These are phyloP conservation scores for Plenodomus lindquistii DNA, from an alignment of 2,329 filamentous ascomycete genomes.

Conservation along the genomic window DNA sequence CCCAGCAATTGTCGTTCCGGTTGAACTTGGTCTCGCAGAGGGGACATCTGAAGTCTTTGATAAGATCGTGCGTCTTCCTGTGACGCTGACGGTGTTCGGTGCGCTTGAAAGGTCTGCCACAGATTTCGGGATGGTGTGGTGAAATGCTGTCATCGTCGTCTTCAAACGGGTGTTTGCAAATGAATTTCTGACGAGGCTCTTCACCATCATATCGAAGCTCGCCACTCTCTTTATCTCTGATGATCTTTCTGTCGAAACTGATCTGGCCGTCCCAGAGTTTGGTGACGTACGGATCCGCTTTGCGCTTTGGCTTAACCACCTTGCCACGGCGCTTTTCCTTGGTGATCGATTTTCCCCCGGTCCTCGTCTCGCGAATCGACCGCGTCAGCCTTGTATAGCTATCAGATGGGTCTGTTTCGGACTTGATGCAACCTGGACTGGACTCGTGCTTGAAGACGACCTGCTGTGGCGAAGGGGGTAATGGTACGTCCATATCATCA, in stretches of 20 bases:
- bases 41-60: slow-evolving; percentile 25
- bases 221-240: slow-evolving; percentile 5
- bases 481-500: slow-evolving; percentile 12
- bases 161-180: slow-evolving; percentile 1
- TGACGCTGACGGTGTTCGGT: slow-evolving; percentile 40
- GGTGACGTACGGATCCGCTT: neutral
- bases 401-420: slow-evolving; percentile 23
- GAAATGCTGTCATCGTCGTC: slow-evolving; percentile 2
- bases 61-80: slow-evolving; percentile 26
- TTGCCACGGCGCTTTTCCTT: slow-evolving; percentile 15
- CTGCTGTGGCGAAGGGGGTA: slow-evolving; percentile 27
- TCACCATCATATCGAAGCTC: slow-evolving; percentile 5
- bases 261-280: slow-evolving; percentile 6
- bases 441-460: slow-evolving; percentile 24
- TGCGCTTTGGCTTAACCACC: slow-evolving; percentile 8
- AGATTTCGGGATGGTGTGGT: slow-evolving; percentile 3
- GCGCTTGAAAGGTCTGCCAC: slow-evolving; percentile 25
- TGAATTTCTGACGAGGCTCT: slow-evolving; percentile 1
- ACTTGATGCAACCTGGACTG: slow-evolving; percentile 23
- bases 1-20: slow-evolving; percentile 42
- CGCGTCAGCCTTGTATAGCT: slow-evolving; percentile 13
- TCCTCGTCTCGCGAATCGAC: slow-evolving; percentile 29
- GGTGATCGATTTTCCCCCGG: slow-evolving; percentile 29
- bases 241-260: neutral
- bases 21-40: slow-evolving; percentile 33